These are phyloP conservation scores for Helotiales sp. DNA, from an alignment of 2,329 filamentous ascomycete genomes.

Conservation along the genomic window DNA sequence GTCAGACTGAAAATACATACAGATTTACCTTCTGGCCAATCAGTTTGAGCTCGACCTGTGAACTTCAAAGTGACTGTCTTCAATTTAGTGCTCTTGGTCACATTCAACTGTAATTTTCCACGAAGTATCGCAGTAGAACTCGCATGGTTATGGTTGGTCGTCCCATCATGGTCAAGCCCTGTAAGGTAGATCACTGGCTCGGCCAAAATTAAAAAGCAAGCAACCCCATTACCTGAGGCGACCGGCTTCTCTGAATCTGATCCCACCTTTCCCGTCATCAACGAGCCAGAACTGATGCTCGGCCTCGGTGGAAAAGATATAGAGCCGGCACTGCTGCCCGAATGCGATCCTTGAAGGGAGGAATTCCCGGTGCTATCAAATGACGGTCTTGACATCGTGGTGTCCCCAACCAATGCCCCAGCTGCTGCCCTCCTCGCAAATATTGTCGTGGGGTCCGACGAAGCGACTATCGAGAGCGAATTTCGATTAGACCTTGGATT, in stretches of 20 bases:
- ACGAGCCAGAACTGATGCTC: conserved; percentile 2
- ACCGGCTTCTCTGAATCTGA: conserved; percentile 62
- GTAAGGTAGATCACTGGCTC: conserved; percentile 80
- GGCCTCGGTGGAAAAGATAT: background rate
- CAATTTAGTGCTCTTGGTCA: conserved; percentile 89
- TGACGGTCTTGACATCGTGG: conserved; percentile 24
- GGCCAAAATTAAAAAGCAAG: conserved; percentile 71
- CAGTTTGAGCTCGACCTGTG: conserved; percentile 79
- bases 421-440: conserved; percentile 25
- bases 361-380: conserved; percentile 10
- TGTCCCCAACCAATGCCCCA: conserved; percentile 6
- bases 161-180: conserved; percentile 64
- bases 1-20: background rate
- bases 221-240: conserved; percentile 74
- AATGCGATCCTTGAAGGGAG: background rate
- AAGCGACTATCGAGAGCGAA: conserved; percentile 21
- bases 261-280: conserved; percentile 30
- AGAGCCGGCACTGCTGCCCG: conserved; percentile 1
- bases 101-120: conserved; percentile 76
- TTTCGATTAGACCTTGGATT: conserved; percentile 14
- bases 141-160: conserved; percentile 26
- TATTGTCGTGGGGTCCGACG: conserved; percentile 24
- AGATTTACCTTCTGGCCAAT: conserved; percentile 90
- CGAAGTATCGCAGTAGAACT: conserved; percentile 73
- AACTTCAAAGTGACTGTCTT: conserved; percentile 89